Evolutionary conservation across 2,329 filamentous ascomycete genomes (phyloP).

Genomic region (Microdochium nivale): DNA sequence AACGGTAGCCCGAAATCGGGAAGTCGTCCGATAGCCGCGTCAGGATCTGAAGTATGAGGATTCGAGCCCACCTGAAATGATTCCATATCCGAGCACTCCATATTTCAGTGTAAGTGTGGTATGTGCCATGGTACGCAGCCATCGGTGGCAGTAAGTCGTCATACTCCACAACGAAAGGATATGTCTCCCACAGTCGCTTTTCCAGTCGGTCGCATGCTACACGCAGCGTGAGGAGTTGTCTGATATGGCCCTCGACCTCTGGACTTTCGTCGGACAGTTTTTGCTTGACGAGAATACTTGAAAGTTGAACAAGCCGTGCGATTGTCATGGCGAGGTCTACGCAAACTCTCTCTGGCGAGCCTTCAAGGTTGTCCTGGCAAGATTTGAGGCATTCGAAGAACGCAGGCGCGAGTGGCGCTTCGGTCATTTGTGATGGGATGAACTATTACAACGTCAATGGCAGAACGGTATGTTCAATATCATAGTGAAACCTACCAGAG

Average conservation of each 20-base stretch:
- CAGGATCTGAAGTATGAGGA: constrained; percentile 42
- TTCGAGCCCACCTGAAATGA: constrained; percentile 50
- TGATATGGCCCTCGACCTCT: constrained; percentile 24
- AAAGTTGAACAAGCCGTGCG: constrained; percentile 29
- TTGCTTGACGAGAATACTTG: constrained; percentile 23
- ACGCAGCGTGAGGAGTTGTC: constrained; percentile 31
- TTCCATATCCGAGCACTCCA: constrained; percentile 48
- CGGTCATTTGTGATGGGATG: constrained; percentile 32
- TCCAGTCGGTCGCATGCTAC: constrained; percentile 30
- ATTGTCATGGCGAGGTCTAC: constrained; percentile 31
- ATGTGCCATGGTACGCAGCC: constrained; percentile 41
- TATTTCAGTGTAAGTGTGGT: constrained; percentile 46
- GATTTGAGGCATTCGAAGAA: constrained; percentile 35
- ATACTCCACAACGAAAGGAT: constrained; percentile 26
- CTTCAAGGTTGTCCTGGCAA: constrained; percentile 22
- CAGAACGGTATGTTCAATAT: constrained; percentile 6
- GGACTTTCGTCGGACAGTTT: constrained; percentile 27
- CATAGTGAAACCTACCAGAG: constrained; percentile 33
- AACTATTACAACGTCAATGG: constrained; percentile 23
- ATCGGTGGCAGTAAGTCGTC: constrained; percentile 23
- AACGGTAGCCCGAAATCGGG: constrained; percentile 25
- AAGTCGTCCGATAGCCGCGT: constrained; percentile 27
- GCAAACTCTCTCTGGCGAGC: constrained; percentile 25
- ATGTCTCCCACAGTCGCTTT: constrained; percentile 20
- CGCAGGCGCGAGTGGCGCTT: constrained; percentile 27